Conservation (phyloP, 768 basidiomycete genomes). For the Russula ochroleuca region DNA sequence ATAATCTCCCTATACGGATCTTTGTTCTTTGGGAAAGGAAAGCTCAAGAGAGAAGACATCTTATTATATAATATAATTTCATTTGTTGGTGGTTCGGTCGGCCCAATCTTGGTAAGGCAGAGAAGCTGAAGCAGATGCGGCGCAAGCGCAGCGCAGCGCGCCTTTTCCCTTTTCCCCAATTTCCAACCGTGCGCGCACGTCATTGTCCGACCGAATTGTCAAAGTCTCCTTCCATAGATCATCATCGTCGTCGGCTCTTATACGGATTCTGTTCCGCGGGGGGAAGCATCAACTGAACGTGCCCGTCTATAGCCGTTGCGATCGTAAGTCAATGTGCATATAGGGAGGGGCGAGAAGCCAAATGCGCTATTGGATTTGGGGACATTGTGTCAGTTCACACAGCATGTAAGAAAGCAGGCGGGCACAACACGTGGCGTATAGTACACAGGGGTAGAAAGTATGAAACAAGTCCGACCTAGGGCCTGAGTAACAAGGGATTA, state of each 20-base stretch:
- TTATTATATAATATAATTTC: slow-evolving; percentile 17
- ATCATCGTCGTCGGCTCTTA: slow-evolving; percentile 10
- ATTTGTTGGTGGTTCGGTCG: neutral
- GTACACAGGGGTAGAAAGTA: slow-evolving; percentile 15
- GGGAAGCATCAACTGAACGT: slow-evolving; percentile 4
- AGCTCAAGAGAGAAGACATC: neutral
- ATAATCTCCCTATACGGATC: slow-evolving; percentile 16
- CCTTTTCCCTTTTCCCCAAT: neutral
- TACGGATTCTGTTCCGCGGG: slow-evolving; percentile 10
- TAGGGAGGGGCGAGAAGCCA: slow-evolving; percentile 8
- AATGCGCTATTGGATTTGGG: slow-evolving; percentile 18
- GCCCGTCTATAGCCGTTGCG: slow-evolving; percentile 3
- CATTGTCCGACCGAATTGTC: slow-evolving; percentile 1
- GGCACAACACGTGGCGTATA: slow-evolving; percentile 17
- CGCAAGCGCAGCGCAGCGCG: neutral
- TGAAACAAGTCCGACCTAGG: neutral
- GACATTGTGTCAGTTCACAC: slow-evolving; percentile 5
- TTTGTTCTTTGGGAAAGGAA: neutral
- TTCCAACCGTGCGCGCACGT: slow-evolving; percentile 5
- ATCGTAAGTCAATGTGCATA: slow-evolving; percentile 12
- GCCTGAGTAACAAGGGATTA: neutral
- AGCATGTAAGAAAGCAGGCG: slow-evolving; percentile 10
- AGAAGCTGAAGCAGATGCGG: neutral
- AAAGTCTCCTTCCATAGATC: slow-evolving; percentile 12
- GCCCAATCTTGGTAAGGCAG: neutral